phyloP scores from a whole-genome alignment of 1,284 basidiomycete species.

The Rhodotorula sp. region DNA sequence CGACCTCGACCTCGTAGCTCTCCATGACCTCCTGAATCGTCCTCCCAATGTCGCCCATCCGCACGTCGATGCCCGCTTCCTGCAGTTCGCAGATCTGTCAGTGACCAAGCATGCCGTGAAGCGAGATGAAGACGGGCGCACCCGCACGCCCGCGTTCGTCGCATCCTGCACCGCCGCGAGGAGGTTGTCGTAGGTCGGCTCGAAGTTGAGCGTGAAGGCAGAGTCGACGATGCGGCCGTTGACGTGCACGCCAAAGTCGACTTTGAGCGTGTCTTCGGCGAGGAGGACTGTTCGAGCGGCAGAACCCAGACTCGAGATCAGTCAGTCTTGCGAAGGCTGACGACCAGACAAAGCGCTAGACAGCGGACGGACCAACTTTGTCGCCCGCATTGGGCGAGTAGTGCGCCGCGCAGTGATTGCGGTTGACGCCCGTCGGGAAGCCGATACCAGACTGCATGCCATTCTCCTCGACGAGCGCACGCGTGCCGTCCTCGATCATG shows the following conservation, averaged over 20 bases:
- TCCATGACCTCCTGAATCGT: conserved; percentile 99
- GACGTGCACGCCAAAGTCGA: conserved; percentile 97
- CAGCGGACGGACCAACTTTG: conserved; percentile 64
- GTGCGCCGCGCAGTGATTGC: conserved; percentile 95
- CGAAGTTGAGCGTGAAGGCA: conserved; percentile 89
- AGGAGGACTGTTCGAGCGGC: conserved; percentile 64
- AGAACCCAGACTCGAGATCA: neutral
- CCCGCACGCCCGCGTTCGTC: conserved; percentile 84
- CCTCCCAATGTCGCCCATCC: conserved; percentile 88
- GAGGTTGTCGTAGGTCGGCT: conserved; percentile 85
- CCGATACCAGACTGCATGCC: conserved; percentile 84
- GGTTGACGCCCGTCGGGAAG: conserved; percentile 90
- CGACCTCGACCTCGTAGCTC: conserved; percentile 91
- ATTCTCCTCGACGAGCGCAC: conserved; percentile 86
- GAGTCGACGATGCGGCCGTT: conserved; percentile 92
- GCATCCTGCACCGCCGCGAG: conserved; percentile 90
- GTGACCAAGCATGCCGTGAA: accelerated
- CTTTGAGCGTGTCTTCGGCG: conserved; percentile 86
- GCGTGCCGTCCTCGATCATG: conserved; percentile 85
- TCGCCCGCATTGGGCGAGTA: conserved; percentile 96
- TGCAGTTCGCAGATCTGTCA: conserved; percentile 49
- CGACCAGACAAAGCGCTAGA: too few relatives aligned
- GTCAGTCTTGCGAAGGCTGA: neutral
- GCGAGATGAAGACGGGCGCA: conserved; percentile 50
- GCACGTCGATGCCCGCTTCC: conserved; percentile 96